These are phyloP conservation scores for Colletotrichum navitas DNA, from an alignment of 2,329 filamentous ascomycete species.

Conservation along the genomic window DNA sequence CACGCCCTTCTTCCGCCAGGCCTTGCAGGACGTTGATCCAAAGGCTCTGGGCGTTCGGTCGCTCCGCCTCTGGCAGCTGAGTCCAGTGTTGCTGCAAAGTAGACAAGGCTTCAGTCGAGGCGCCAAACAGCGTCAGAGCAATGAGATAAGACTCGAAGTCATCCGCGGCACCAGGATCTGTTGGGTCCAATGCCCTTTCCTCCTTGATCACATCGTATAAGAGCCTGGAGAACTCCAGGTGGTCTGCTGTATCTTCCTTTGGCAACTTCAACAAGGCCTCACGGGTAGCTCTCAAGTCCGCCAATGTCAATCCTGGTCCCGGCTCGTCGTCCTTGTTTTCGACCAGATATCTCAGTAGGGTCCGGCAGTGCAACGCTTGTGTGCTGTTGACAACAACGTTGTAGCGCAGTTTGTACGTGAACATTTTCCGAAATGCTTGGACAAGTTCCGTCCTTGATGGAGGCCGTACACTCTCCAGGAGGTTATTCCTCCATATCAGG, in stretches of 20 bases:
- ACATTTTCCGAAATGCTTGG: constrained; percentile 74
- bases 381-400: constrained; percentile 70
- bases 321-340: constrained; percentile 52
- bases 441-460: constrained; percentile 74
- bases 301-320: constrained; percentile 51
- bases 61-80: constrained; percentile 22
- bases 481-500: constrained; percentile 74
- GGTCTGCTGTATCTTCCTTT: constrained; percentile 58
- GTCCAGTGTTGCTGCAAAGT: constrained; percentile 49
- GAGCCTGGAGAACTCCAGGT: constrained; percentile 61
- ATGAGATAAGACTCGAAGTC: constrained; percentile 61
- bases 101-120: constrained; percentile 63
- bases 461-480: constrained; percentile 72
- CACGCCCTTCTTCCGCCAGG: constrained; percentile 70
- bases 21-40: constrained; percentile 70
- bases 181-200: constrained; percentile 38
- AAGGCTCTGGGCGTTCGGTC: constrained; percentile 49
- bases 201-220: constrained; percentile 54
- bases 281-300: constrained; percentile 60
- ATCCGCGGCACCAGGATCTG: constrained; percentile 35
- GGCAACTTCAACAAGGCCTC: constrained; percentile 58
- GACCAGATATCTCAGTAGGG: constrained; percentile 73
- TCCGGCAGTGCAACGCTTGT: constrained; percentile 69
- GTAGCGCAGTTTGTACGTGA: constrained; percentile 65
- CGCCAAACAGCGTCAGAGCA: constrained; percentile 67